Base-by-base conservation (phyloP, 1,284 basidiomycete species). In the Apiotrichum siamense region DNA sequence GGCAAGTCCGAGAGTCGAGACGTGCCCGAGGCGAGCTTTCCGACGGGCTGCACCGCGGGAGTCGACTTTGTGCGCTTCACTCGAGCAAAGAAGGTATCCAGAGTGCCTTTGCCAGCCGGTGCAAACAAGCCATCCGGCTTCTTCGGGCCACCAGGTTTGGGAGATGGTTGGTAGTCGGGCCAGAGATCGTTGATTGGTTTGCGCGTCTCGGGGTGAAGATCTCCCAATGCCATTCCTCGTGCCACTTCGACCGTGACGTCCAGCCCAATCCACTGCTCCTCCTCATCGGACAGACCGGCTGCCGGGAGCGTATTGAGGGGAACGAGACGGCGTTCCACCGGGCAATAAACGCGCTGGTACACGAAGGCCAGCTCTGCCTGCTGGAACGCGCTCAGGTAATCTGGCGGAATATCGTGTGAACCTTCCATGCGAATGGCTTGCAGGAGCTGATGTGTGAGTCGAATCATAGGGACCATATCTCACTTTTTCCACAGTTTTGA, bases 261-360 rank as follows among this genome's bases (percentile, higher is more conserved):
- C 86, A 78, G 74, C 61, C 90, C 90, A 50, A 93, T 82, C 75
- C 86, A 88, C 43, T 78, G 79, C 61, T 88, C 82, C 36, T 80
- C 79, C 52, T 81, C 80, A 23, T 79, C 77, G 54, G 80, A 78
- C 78, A 83, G 82, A 7, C 66, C 67, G 3, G 63, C 67, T 3
- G 77, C 75, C 7, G 80, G 76, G 11, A 81, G 70, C 2, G 82
- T 80, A 25, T 78, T 82, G 45, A 96, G 74, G 64, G 87, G 81
- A 0, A 89, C 84, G 13, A 96, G 76, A 44, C 72, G 75, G 66
- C 83, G 78, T 29, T 76, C 59, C 17, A 75, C 62, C 0, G 94
- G 91, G 71, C 90, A 86, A 69, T 86, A 98, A 38, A 98, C 92
- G 43, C 92, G 80, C 69, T 98, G 96, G 72, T 97, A 85, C 42